phyloP scores from a whole-genome alignment of 352 stramenopile species.

The Globisporangium iwayamae region DNA sequence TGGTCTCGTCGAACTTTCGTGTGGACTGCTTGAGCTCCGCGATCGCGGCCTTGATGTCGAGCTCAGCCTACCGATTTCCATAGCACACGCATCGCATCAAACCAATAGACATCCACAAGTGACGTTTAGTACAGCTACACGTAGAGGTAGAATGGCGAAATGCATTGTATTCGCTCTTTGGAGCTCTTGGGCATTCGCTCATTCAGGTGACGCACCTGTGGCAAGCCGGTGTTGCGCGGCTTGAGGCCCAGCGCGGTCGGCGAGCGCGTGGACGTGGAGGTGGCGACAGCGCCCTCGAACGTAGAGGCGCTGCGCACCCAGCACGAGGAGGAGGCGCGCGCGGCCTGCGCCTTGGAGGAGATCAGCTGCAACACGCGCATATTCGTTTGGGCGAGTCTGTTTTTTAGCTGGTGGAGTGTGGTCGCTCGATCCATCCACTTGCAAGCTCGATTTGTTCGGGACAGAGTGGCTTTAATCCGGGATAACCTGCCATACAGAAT shows the following conservation, averaged over 20 bases:
- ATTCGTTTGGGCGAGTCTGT: conserved; percentile 7
- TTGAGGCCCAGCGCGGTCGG: conserved; percentile 66
- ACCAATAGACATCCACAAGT: not conserved
- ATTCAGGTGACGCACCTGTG: conserved; percentile 32
- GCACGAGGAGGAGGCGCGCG: conserved; percentile 34
- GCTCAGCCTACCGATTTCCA: conserved; percentile 29
- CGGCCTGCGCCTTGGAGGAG: conserved; percentile 20
- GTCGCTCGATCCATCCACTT: conserved; percentile 12
- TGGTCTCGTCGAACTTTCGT: conserved; percentile 86
- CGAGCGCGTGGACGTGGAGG: conserved; percentile 29
- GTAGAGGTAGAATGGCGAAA: not conserved
- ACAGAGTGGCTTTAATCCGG: not conserved
- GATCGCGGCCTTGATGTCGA: conserved; percentile 62
- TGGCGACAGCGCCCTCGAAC: conserved; percentile 16
- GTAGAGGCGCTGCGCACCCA: conserved; percentile 47
- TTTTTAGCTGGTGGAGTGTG: conserved; percentile 1
- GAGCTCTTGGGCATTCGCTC: not conserved
- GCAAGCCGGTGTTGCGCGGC: conserved; percentile 44
- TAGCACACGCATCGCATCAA: not conserved
- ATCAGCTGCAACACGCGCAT: conserved; percentile 48
- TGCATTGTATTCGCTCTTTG: not conserved
- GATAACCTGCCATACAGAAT: not conserved
- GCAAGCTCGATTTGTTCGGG: conserved; percentile 1
- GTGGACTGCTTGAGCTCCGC: conserved; percentile 52
- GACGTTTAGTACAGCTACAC: not conserved